phyloP scores from a whole-genome alignment of 208 protist genomes.

The Acanthamoeba sp. region DNA sequence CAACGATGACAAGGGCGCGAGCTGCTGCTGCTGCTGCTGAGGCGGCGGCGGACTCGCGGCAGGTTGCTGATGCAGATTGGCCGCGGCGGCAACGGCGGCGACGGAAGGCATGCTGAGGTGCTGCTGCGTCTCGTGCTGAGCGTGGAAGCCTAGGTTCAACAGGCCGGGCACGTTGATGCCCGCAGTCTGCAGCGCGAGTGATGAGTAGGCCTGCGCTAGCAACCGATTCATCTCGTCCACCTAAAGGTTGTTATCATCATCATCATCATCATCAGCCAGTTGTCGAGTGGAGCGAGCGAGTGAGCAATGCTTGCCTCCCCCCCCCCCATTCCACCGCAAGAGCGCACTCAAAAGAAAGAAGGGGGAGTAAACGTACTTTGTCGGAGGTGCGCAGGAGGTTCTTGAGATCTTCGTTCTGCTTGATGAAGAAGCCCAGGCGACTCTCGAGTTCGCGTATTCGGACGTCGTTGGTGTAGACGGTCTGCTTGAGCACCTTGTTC shows the following conservation, averaged over 20 bases:
- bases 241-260: background rate
- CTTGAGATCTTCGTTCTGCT: conserved; percentile 70
- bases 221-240: conserved; percentile 50
- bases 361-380: background rate
- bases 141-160: background rate
- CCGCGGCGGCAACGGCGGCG: no score
- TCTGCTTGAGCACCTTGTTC: conserved; percentile 73
- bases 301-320: no score
- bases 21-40: background rate
- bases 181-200: conserved; percentile 17
- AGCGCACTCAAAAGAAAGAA: background rate
- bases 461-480: conserved; percentile 22
- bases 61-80: background rate
- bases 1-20: background rate
- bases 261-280: background rate
- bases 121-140: background rate
- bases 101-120: background rate
- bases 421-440: conserved; percentile 58
- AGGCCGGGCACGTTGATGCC: conserved; percentile 5
- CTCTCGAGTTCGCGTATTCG: conserved; percentile 57
- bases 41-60: background rate
- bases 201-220: conserved; percentile 36
- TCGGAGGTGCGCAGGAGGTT: conserved; percentile 19
- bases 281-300: background rate
- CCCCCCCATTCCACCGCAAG: no score